These are phyloP conservation scores for Pseudomassariella vexata DNA, from an alignment of 2,329 filamentous ascomycete species.

Conservation along the genomic window DNA sequence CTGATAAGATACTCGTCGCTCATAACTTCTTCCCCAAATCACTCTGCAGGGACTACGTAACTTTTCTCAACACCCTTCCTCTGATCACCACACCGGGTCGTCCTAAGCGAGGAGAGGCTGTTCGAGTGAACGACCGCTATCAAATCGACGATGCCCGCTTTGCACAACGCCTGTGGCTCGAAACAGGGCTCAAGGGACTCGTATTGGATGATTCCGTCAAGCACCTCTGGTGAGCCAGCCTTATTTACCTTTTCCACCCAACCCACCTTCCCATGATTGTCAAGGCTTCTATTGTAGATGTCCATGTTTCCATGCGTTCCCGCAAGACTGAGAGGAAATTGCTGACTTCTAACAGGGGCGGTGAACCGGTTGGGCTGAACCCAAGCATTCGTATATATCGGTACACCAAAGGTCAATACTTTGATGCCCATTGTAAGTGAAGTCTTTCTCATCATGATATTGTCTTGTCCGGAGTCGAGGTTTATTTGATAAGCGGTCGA, in stretches of 20 bases:
- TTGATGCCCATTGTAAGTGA: conserved; percentile 80
- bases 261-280: no score
- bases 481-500: not conserved
- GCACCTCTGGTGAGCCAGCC: conserved; percentile 36
- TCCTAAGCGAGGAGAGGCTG: conserved; percentile 74
- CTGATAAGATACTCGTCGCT: conserved; percentile 65
- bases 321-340: not conserved
- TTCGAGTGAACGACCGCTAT: conserved; percentile 84
- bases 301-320: not conserved
- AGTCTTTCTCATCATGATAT: conserved; percentile 1
- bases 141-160: conserved; percentile 74
- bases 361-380: conserved; percentile 45
- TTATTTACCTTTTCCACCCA: not conserved
- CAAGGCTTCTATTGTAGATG: not conserved
- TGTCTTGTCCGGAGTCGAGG: conserved; percentile 3
- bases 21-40: conserved; percentile 68
- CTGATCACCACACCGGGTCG: conserved; percentile 72
- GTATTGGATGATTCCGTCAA: conserved; percentile 34
- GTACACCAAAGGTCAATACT: conserved; percentile 81
- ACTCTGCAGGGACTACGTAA: conserved; percentile 70
- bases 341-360: conserved; percentile 1
- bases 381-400: conserved; percentile 86
- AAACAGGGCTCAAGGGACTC: conserved; percentile 66
- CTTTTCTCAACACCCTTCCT: conserved; percentile 63
- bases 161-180: conserved; percentile 68